Conservation (phyloP, 2,329 filamentous ascomycete genomes). For the Xylariaceae sp. region DNA sequence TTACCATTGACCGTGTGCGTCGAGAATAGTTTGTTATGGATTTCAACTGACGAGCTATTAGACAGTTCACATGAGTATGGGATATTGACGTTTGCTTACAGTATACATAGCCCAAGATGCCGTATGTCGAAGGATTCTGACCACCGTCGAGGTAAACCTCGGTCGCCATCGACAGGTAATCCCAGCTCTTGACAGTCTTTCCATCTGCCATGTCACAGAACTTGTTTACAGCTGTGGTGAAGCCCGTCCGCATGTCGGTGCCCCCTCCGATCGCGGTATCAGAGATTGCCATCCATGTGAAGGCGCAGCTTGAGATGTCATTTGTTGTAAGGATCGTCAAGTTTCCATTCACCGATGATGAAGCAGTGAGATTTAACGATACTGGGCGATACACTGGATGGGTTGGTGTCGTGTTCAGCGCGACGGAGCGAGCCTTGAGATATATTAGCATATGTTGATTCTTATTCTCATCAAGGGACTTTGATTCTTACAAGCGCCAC, state of each 20-base stretch:
- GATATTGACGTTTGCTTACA: slow-evolving; percentile 18
- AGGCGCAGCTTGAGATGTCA: slow-evolving; percentile 28
- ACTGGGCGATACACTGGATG: slow-evolving; percentile 5
- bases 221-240: slow-evolving; percentile 25
- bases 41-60: slow-evolving; percentile 23
- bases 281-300: slow-evolving; percentile 26
- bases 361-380: slow-evolving; percentile 10
- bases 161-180: slow-evolving; percentile 30
- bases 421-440: slow-evolving; percentile 14
- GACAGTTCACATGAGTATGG: background rate
- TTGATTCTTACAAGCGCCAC: slow-evolving; percentile 13
- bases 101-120: slow-evolving; percentile 29
- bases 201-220: slow-evolving; percentile 26
- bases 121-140: slow-evolving; percentile 24
- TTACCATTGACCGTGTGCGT: slow-evolving; percentile 27
- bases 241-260: slow-evolving; percentile 27
- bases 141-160: slow-evolving; percentile 28
- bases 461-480: background rate
- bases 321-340: slow-evolving; percentile 17
- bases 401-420: slow-evolving; percentile 1
- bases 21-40: slow-evolving; percentile 27
- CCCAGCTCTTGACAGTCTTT: slow-evolving; percentile 20
- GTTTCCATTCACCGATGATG: slow-evolving; percentile 1
- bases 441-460: slow-evolving; percentile 10
- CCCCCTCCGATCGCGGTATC: slow-evolving; percentile 27